Evolutionary conservation across 768 basidiomycete species (phyloP), one percentile per base, ranked within the genome.

Genomic region (Leccinum arenicola): DNA sequence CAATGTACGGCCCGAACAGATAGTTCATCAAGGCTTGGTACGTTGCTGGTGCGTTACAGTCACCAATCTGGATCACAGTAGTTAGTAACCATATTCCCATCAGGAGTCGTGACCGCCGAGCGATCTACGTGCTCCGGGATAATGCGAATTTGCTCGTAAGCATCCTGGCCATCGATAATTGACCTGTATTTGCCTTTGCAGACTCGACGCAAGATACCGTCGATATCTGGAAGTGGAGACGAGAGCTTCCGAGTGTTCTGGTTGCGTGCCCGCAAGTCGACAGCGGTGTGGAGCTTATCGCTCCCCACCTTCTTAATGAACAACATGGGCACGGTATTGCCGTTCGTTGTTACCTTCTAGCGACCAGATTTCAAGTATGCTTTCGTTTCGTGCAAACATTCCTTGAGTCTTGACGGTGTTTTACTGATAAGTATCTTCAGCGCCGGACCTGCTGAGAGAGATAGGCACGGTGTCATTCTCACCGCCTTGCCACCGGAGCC

Each of bases 31-130:
- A 7, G 0, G 52, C 62, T 8, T 83, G 81, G 56, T 80, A 83
- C 0, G 78, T 83, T 0, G 77, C 67, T 0, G 77, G 79, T 0
- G 75, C 56, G 78, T 81, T 73, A 78, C 75, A 2, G 77, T 75
- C 56, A 0, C 62, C 40, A 6, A 61, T 57, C 9, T 58, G 3
- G 1, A 60, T 60, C 0, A 56, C 45, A 0, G 27, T 57, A 25
- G 77, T 78, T 57, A 25, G 77, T 78, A 1, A 77, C 31, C 58
- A 75, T 77, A 1, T 75, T 78, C 0, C 81, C 78, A 35, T 68
- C 65, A 0, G 72, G 66, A 0, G 75, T 82, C 0, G 75, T 66
- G 1, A 82, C 77, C 0, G 75, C 71, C 0, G 73, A 75, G 0
- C 75, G 71, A 0, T 58, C 48, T 0, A 70, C 60, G 11, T 68